Percentiles rank a stretch among this genome's conserved stretches.
Evolutionary conservation across 192 early-diverging fungal species (phyloP).

Genomic region (Jimgerdemannia lactiflua): DNA sequence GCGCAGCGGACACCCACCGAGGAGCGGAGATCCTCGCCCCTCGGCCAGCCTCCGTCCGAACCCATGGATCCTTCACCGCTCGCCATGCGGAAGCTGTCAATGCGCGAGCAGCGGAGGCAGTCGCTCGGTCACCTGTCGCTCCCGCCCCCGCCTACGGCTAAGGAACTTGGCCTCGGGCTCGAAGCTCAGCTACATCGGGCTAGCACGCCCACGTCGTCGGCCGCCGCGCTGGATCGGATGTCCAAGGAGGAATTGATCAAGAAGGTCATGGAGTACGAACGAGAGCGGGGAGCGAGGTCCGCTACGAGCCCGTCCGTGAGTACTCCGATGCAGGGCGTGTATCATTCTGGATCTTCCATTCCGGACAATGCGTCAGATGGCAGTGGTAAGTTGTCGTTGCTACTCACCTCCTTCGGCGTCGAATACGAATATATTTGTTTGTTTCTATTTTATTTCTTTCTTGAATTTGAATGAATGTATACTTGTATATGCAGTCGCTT

Average conservation of each 20-base stretch:
- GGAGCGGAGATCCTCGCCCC: neutral
- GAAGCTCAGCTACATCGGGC: neutral
- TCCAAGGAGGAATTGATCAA: conserved; percentile 36
- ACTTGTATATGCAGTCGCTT: neutral
- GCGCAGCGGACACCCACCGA: neutral
- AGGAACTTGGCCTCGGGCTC: neutral
- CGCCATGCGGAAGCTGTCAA: neutral
- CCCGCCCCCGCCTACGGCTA: neutral
- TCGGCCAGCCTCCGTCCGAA: neutral
- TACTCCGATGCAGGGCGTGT: conserved; percentile 16
- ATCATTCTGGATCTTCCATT: neutral
- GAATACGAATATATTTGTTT: neutral
- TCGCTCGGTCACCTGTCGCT: conserved; percentile 7
- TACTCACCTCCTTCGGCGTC: too few species aligned
- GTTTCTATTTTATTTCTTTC: neutral
- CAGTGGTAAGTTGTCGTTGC: neutral
- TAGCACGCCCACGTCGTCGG: neutral
- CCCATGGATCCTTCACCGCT: neutral
- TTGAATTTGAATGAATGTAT: neutral
- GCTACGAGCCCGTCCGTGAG: conserved; percentile 18
- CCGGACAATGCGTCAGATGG: conserved; percentile 1
- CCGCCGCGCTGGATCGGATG: conserved; percentile 15
- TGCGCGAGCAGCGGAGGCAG: conserved; percentile 1
- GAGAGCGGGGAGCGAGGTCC: conserved; percentile 23
- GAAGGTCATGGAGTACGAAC: conserved; percentile 42